Evolutionary conservation across 225 moss, liverwort and hornwort genomes (phyloP), one percentile per base, ranked within the genome.

Genomic region (Physcomitrium patens): DNA sequence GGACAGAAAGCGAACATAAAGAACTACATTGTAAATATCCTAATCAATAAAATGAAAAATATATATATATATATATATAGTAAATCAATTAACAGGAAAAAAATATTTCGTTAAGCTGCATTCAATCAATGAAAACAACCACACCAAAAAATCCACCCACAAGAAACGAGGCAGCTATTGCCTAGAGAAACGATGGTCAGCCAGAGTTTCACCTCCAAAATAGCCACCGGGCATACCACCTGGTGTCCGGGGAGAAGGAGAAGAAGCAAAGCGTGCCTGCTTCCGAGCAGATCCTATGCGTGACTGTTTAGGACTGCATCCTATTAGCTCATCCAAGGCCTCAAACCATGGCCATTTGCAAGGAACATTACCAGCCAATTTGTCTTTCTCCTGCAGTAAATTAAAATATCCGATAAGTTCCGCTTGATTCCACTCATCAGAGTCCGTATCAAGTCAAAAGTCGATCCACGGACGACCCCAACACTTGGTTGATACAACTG

Each of bases 321-420:
- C 89, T 46, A 89, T 89, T 8, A 89, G 81, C 67, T 89, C 86
- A 70, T 89, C 89, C 67, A 89, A 79, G 17, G 70, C 79, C 24
- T 86, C 89, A 77, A 89, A 89, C 89, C 89, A 89, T 70, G 89
- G 89, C 89, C 89, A 89, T 76, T 89, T 89, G 65, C 89, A 89
- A 24, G 89, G 89, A 42, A 86, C 81, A 65, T 86, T 89, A 68
- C 89, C 89, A 43, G 89, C 83, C 71, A 68, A 31, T 72, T 89
- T 89, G 64, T 89, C 89, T 74, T 89, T 89, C 71, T 89, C 89
- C 89, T 89, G 88, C 65, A 71, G 63, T 47, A 14, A 43, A 59
- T 68, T 41, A 31, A 68, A 5, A 42, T 9, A 24, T 51, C n/a
- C 23, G 23, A 51, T 59, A 58, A 75, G 37, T 43, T 37, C 52